These are phyloP conservation scores for Fomitopsis schrenkii DNA, from an alignment of 1,284 basidiomycete genomes.

Conservation along the genomic window DNA sequence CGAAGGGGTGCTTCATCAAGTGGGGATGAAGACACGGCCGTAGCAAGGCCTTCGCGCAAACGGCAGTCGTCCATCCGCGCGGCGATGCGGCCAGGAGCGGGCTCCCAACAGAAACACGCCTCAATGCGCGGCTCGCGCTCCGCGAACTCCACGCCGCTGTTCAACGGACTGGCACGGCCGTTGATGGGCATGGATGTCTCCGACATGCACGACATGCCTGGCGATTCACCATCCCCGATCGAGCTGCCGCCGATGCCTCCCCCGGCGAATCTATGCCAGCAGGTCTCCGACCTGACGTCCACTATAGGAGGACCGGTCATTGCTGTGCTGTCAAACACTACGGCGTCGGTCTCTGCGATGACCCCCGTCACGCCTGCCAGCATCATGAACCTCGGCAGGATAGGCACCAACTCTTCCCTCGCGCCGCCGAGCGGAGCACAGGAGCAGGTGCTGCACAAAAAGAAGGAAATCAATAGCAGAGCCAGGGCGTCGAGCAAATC, in stretches of 20 bases:
- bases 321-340: conserved; percentile 15
- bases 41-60: conserved; percentile 43
- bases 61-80: conserved; percentile 28
- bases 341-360: conserved; percentile 29
- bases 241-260: conserved; percentile 76
- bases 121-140: conserved; percentile 47
- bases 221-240: conserved; percentile 76
- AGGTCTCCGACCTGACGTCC: conserved; percentile 18
- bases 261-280: conserved; percentile 51
- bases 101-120: conserved; percentile 3
- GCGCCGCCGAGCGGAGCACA: conserved; percentile 22
- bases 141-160: conserved; percentile 58
- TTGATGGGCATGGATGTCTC: conserved; percentile 18
- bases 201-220: conserved; percentile 33
- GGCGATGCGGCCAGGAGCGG: conserved; percentile 9
- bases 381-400: conserved; percentile 78
- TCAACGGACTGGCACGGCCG: conserved; percentile 35
- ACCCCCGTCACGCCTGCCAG: conserved; percentile 83
- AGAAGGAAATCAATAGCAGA: conserved; percentile 15
- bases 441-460: conserved; percentile 8
- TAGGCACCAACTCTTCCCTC: conserved; percentile 48
- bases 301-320: conserved; percentile 15
- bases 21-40: conserved; percentile 27
- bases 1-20: conserved; percentile 30
- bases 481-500: conserved; percentile 27